A percentile compares a stretch with the other conserved stretches of the same genome.
phyloP scores from a whole-genome alignment of 1,284 basidiomycete genomes.

The Phaffia rhodozyma region DNA sequence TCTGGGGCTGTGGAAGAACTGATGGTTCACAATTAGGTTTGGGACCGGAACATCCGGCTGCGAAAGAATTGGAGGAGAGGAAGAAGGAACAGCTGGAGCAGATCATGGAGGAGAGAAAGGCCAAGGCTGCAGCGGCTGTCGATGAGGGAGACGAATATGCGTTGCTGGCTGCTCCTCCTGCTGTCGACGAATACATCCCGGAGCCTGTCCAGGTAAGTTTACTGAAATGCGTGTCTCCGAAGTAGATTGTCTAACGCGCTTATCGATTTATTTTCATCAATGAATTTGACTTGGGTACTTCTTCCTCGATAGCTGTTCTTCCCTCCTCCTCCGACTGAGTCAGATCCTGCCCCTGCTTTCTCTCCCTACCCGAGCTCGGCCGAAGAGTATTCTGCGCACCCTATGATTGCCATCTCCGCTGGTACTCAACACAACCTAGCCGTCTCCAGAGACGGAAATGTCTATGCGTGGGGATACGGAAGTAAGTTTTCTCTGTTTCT shows the following conservation, averaged over 20 bases:
- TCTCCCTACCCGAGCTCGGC: slow-evolving; percentile 33
- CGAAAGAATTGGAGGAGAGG: slow-evolving; percentile 38
- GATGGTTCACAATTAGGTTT: slow-evolving; percentile 70
- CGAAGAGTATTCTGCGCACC: slow-evolving; percentile 43
- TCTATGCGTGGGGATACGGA: slow-evolving; percentile 79
- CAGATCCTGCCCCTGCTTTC: slow-evolving; percentile 37
- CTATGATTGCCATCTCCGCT: slow-evolving; percentile 58
- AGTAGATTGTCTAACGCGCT: not conserved
- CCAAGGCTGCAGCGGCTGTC: slow-evolving; percentile 24
- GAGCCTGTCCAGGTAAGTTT: slow-evolving; percentile 34
- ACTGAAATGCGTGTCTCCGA: no score
- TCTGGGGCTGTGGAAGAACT: slow-evolving; percentile 68
- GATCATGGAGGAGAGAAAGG: slow-evolving; percentile 27
- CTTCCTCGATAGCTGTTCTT: slow-evolving; percentile 44
- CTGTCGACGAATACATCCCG: slow-evolving; percentile 50
- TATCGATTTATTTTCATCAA: not conserved
- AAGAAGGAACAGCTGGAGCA: slow-evolving; percentile 25
- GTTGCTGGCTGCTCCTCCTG: slow-evolving; percentile 37
- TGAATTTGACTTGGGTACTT: slow-evolving; percentile 19
- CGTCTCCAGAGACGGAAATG: slow-evolving; percentile 58
- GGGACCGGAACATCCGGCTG: slow-evolving; percentile 45
- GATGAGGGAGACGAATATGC: slow-evolving; percentile 28
- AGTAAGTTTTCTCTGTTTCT: slow-evolving; percentile 32
- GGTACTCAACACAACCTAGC: slow-evolving; percentile 76
- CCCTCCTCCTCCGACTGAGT: slow-evolving; percentile 41